A percentile compares a stretch with the other conserved stretches of the same genome.
These are phyloP conservation scores for Suhomyces vadensis DNA, from an alignment of 805 yeast genomes.

Conservation along the genomic window DNA sequence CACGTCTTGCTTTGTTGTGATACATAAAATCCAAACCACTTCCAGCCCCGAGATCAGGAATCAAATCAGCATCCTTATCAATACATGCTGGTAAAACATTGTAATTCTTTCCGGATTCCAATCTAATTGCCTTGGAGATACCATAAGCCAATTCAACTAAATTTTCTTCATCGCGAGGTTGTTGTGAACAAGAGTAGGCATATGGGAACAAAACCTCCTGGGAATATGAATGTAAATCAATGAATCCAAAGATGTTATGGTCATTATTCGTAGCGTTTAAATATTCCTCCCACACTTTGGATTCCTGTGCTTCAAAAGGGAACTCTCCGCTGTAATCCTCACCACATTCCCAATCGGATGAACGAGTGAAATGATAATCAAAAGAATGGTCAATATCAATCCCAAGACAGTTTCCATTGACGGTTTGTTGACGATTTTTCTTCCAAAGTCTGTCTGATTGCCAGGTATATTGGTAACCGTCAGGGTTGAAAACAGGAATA, in stretches of 20 bases:
- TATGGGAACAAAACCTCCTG: conserved; percentile 83
- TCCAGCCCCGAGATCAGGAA: conserved; percentile 78
- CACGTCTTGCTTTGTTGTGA: conserved; percentile 79
- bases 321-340: conserved; percentile 79
- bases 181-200: conserved; percentile 71
- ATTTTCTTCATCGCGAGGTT: conserved; percentile 80
- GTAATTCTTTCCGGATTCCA: conserved; percentile 62
- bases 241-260: conserved; percentile 69
- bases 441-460: conserved; percentile 79
- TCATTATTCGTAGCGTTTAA: conserved; percentile 44
- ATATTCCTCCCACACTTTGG: conserved; percentile 40
- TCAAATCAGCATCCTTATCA: conserved; percentile 71
- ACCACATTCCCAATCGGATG: conserved; percentile 70
- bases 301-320: conserved; percentile 57
- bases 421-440: conserved; percentile 78
- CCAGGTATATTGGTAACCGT: conserved; percentile 89
- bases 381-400: conserved; percentile 86
- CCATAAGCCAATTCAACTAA: conserved; percentile 81
- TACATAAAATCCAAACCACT: conserved; percentile 82
- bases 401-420: conserved; percentile 67
- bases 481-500: conserved; percentile 86
- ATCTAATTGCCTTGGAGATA: conserved; percentile 68
- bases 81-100: conserved; percentile 75
- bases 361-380: conserved; percentile 67
- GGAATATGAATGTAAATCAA: conserved; percentile 84